Percentiles rank a stretch among this genome's conserved stretches.
phyloP scores from a whole-genome alignment of 805 yeast species.

The Suhomyces tanzawaensis region DNA sequence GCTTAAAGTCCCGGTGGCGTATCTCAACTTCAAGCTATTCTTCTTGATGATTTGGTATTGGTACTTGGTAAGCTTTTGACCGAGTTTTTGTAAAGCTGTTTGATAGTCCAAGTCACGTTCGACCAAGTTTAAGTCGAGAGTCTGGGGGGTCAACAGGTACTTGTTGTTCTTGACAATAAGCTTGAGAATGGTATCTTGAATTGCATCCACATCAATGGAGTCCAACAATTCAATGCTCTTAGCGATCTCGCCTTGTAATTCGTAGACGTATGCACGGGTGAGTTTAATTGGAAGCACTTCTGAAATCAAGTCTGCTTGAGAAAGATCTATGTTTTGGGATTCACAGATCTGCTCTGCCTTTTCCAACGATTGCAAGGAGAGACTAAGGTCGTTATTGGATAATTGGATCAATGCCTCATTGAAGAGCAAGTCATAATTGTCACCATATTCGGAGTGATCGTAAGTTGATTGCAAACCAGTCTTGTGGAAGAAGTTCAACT shows the following conservation, averaged over 20 bases:
- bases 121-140: slow-evolving; percentile 16
- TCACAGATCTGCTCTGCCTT: slow-evolving; percentile 46
- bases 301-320: slow-evolving; percentile 44
- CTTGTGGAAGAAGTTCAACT: slow-evolving; percentile 24
- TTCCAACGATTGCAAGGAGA: slow-evolving; percentile 44
- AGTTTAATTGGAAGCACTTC: slow-evolving; percentile 62
- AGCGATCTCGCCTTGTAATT: slow-evolving; percentile 28
- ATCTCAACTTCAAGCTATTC: slow-evolving; percentile 45
- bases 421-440: slow-evolving; percentile 54
- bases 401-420: slow-evolving; percentile 55
- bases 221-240: slow-evolving; percentile 38
- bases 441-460: slow-evolving; percentile 1
- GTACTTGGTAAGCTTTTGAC: slow-evolving; percentile 24
- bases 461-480: slow-evolving; percentile 2
- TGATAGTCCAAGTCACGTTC: slow-evolving; percentile 34
- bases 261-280: slow-evolving; percentile 57
- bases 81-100: slow-evolving; percentile 20
- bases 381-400: slow-evolving; percentile 35
- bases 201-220: slow-evolving; percentile 23
- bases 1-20: slow-evolving; percentile 37
- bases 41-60: slow-evolving; percentile 42
- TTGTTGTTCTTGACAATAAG: slow-evolving; percentile 47
- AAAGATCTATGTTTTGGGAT: slow-evolving; percentile 35
- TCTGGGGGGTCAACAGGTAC: slow-evolving; percentile 22
- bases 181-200: slow-evolving; percentile 40